These are phyloP conservation scores for Alternaria gaisen DNA, from an alignment of 2,329 filamentous ascomycete species.

Conservation along the genomic window DNA sequence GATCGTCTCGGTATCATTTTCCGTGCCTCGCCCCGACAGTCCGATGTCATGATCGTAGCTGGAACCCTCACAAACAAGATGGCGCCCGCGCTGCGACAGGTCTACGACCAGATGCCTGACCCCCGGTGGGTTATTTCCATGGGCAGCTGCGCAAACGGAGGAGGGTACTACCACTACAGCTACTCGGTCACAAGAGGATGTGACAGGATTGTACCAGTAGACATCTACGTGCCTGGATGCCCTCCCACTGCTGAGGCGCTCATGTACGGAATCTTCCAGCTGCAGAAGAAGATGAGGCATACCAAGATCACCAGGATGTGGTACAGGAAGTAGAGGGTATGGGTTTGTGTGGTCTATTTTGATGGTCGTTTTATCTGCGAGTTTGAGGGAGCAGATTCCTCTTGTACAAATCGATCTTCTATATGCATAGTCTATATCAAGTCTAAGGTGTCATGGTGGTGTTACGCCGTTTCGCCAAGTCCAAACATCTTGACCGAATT, in stretches of 20 bases:
- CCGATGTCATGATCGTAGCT: constrained; percentile 94
- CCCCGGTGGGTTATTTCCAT: constrained; percentile 87
- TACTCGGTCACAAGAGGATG: constrained; percentile 81
- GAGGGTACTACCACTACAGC: constrained; percentile 87
- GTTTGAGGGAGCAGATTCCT: constrained; percentile 20
- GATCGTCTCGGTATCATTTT: constrained; percentile 92
- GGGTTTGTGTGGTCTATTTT: constrained; percentile 20
- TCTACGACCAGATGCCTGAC: constrained; percentile 96
- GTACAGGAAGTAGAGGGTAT: constrained; percentile 60
- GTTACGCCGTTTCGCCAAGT: constrained; percentile 39
- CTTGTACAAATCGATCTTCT: constrained; percentile 24
- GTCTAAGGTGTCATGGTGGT: constrained; percentile 3
- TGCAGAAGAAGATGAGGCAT: constrained; percentile 79
- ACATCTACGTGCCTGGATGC: constrained; percentile 83
- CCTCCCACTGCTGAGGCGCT: constrained; percentile 64
- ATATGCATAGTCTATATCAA: constrained; percentile 17
- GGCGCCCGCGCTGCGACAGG: constrained; percentile 87
- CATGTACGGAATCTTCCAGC: constrained; percentile 73
- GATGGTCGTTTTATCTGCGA: constrained; percentile 32
- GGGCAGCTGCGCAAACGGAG: constrained; percentile 85
- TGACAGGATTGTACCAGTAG: constrained; percentile 82
- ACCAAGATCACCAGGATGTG: constrained; percentile 66
- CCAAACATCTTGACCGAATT: constrained; percentile 54
- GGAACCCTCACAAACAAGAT: constrained; percentile 96
- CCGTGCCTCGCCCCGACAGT: constrained; percentile 86